A percentile compares a stretch with the other conserved stretches of the same genome.
phyloP scores from a whole-genome alignment of 139 green algal species.

The Chara braunii region DNA sequence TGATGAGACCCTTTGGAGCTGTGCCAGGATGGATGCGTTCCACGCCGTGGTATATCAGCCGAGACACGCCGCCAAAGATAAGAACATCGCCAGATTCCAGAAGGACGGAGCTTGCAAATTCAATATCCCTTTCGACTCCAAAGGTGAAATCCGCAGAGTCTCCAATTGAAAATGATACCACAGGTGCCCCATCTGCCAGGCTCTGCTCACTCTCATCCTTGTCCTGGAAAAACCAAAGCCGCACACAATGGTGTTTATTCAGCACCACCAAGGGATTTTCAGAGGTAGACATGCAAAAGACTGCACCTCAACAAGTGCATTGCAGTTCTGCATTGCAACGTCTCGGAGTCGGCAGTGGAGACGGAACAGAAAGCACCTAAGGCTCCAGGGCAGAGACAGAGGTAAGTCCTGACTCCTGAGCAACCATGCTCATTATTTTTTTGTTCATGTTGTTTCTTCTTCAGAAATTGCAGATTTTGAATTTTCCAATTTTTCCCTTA shows the following conservation, averaged over 20 bases:
- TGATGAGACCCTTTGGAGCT: constrained; percentile 41
- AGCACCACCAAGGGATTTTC: background rate
- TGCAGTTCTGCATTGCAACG: background rate
- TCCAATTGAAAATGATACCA: constrained; percentile 56
- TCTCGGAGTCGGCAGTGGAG: background rate
- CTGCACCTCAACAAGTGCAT: background rate
- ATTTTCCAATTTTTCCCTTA: no score
- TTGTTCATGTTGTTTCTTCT: no score
- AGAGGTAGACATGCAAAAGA: background rate
- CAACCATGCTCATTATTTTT: no score
- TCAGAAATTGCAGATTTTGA: no score
- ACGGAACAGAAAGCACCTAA: background rate
- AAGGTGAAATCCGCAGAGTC: constrained; percentile 53
- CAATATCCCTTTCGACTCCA: constrained; percentile 17
- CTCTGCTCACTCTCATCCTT: constrained; percentile 50
- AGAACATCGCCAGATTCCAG: constrained; percentile 56
- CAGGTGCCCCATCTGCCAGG: constrained; percentile 42
- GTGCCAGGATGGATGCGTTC: constrained; percentile 43
- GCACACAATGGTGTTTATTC: constrained; percentile 1
- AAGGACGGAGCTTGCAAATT: constrained; percentile 28
- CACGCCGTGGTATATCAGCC: constrained; percentile 59
- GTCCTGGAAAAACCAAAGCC: constrained; percentile 43
- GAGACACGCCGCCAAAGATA: constrained; percentile 51
- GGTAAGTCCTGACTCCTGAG: no score
- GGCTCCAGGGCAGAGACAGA: constrained; percentile 4